Conservation (phyloP, 2,329 filamentous ascomycete genomes). For the Zasmidium citrigriseum region DNA sequence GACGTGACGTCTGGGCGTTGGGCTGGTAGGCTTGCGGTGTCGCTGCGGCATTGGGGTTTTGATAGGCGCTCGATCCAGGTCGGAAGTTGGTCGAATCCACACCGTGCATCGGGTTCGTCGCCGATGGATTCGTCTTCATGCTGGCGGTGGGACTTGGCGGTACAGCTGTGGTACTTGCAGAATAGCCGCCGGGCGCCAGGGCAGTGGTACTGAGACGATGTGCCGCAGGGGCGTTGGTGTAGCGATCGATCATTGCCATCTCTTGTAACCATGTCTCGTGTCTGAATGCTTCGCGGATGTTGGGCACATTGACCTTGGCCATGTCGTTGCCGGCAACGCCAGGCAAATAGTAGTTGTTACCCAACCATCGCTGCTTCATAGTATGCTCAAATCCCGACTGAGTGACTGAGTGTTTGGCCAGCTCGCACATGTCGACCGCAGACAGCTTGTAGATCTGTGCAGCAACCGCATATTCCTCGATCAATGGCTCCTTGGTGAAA, state of each 20-base stretch:
- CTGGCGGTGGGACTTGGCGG: constrained; percentile 42
- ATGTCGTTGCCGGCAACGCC: constrained; percentile 87
- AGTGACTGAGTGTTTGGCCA: constrained; percentile 92
- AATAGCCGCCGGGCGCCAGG: constrained; percentile 26
- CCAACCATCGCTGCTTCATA: constrained; percentile 91
- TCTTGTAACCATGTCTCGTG: constrained; percentile 85
- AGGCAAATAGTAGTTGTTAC: constrained; percentile 72
- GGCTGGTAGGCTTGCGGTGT: constrained; percentile 29
- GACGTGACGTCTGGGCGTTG: constrained; percentile 40
- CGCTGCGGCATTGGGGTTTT: constrained; percentile 31
- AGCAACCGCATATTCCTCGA: constrained; percentile 96
- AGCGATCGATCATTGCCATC: constrained; percentile 65
- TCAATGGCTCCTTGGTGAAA: constrained; percentile 96
- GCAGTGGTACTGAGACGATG: constrained; percentile 29
- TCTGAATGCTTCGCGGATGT: constrained; percentile 85
- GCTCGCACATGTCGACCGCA: constrained; percentile 96
- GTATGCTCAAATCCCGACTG: constrained; percentile 91
- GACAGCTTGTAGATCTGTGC: constrained; percentile 98
- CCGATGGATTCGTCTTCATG: constrained; percentile 43
- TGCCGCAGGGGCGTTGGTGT: constrained; percentile 35
- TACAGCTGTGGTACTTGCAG: constrained; percentile 15
- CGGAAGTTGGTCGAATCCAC: constrained; percentile 24
- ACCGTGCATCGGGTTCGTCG: constrained; percentile 32
- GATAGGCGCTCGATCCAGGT: constrained; percentile 9
- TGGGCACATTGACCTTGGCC: constrained; percentile 94